Conservation (phyloP, 306 rosid genomes). For the Datisca glomerata region DNA sequence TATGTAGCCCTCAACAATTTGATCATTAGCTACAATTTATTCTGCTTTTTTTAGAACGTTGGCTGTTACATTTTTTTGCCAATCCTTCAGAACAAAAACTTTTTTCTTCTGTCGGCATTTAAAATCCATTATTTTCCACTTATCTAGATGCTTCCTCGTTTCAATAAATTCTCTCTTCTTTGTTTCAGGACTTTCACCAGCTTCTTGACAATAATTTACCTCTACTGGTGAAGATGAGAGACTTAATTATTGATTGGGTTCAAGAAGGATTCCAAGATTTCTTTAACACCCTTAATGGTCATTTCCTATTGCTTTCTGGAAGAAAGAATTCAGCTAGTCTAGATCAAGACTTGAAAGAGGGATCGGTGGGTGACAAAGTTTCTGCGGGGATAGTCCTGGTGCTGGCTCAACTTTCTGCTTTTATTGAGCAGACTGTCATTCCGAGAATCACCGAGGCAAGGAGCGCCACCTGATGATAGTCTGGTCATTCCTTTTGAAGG, state of each 20-base stretch:
- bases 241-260: conserved; percentile 60
- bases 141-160: too few relatives aligned
- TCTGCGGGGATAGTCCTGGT: conserved; percentile 73
- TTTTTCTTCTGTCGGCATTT: too few relatives aligned
- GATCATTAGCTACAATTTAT: too few relatives aligned
- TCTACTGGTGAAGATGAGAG: conserved; percentile 45
- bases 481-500: conserved; percentile 8
- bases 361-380: conserved; percentile 49
- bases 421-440: conserved; percentile 79
- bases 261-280: conserved; percentile 93
- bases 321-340: conserved; percentile 38
- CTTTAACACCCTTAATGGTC: conserved; percentile 62
- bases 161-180: too few relatives aligned
- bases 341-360: conserved; percentile 50
- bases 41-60: too few relatives aligned
- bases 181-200: conserved; percentile 65
- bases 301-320: conserved; percentile 52
- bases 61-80: too few relatives aligned
- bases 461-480: conserved; percentile 12
- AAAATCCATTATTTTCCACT: too few relatives aligned
- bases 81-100: too few relatives aligned
- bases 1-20: too few relatives aligned
- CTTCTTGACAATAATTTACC: conserved; percentile 52
- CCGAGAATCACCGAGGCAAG: conserved; percentile 89
- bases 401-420: conserved; percentile 78